These are phyloP conservation scores for Carpinus fangiana DNA, from an alignment of 306 rosid genomes.

Conservation along the genomic window DNA sequence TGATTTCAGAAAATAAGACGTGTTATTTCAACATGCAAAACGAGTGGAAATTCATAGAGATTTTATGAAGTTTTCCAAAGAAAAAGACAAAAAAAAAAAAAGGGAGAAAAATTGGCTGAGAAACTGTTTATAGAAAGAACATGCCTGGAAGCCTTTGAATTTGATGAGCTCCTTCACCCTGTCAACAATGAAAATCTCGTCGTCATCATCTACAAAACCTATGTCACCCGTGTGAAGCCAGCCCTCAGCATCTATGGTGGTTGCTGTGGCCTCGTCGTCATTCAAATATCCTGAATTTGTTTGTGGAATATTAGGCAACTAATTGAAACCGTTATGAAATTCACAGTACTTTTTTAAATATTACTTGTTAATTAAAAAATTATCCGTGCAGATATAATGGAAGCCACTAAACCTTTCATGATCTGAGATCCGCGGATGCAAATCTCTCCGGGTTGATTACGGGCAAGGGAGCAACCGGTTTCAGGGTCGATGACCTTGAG, in stretches of 20 bases:
- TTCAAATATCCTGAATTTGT: conserved; percentile 60
- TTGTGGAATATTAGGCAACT: not conserved
- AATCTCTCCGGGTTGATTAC: conserved; percentile 78
- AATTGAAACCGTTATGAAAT: not conserved
- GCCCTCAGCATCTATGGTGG: conserved; percentile 70
- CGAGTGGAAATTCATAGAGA: no score
- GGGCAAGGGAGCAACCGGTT: conserved; percentile 60
- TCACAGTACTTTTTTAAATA: no score
- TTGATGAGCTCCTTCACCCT: conserved; percentile 89
- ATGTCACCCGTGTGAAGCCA: conserved; percentile 94
- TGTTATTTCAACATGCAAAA: no score
- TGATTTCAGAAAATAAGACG: no score
- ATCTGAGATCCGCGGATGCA: conserved; percentile 79
- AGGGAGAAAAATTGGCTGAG: no score
- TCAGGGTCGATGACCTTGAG: conserved; percentile 69
- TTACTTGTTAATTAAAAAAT: no score
- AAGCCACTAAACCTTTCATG: conserved; percentile 62
- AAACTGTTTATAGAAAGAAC: not conserved
- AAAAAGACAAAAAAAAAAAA: no score
- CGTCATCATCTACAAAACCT: conserved; percentile 75
- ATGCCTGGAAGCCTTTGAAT: conserved; percentile 91
- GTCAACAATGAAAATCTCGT: conserved; percentile 82
- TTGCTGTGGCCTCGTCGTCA: conserved; percentile 58
- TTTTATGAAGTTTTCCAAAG: no score
- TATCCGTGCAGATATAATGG: not conserved